These are phyloP conservation scores for Phytopythium montanum DNA, from an alignment of 352 stramenopile genomes.

Conservation along the genomic window DNA sequence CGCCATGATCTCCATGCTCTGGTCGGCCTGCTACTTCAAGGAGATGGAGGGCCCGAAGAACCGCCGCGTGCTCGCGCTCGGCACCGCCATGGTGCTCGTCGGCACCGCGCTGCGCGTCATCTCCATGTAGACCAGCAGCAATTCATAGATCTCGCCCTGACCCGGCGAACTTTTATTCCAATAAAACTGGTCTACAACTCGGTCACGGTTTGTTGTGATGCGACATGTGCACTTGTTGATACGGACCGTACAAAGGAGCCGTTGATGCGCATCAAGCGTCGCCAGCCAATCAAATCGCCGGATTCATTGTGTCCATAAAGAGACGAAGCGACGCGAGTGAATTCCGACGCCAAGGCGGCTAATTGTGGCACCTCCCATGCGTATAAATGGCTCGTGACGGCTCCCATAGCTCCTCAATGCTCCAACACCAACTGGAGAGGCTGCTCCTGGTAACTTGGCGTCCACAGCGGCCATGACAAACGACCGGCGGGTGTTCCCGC, in stretches of 20 bases:
- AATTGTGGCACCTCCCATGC: not conserved
- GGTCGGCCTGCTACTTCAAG: conserved; percentile 78
- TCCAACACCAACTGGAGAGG: not conserved
- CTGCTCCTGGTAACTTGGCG: not conserved
- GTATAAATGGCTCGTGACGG: not conserved
- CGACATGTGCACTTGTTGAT: not conserved
- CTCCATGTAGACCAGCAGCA: conserved; percentile 24
- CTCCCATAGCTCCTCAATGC: not conserved
- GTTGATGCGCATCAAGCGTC: conserved; percentile 1
- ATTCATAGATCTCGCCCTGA: not conserved
- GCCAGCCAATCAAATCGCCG: not conserved
- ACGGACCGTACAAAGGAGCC: not conserved
- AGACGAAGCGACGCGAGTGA: not conserved
- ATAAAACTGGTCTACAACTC: not conserved
- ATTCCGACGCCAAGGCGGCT: not conserved
- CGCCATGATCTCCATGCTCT: conserved; percentile 83
- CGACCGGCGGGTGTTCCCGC: conserved; percentile 36
- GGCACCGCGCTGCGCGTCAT: conserved; percentile 66
- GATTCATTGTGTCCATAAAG: not conserved
- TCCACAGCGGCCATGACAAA: conserved; percentile 7
- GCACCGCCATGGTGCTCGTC: conserved; percentile 60
- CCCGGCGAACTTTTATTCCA: not conserved
- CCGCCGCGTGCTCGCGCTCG: conserved; percentile 49
- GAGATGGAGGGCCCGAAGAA: conserved; percentile 75
- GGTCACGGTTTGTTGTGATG: not conserved